phyloP scores from a whole-genome alignment of 306 rosid genomes.

The Malus asiatica region DNA sequence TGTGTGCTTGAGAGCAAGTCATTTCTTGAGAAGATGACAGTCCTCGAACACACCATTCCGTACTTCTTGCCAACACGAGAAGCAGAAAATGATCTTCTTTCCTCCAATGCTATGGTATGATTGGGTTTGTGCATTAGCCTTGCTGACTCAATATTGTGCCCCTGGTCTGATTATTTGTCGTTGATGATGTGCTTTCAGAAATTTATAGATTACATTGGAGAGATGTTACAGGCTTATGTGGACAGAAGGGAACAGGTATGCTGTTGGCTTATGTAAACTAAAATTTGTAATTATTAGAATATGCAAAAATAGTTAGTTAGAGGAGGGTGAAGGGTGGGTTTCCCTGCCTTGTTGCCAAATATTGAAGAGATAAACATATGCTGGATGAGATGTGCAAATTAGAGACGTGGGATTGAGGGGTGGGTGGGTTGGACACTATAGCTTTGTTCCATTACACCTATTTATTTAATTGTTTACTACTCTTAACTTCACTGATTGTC shows the following conservation, averaged over 20 bases:
- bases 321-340: neutral
- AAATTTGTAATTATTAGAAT: neutral
- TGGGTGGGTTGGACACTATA: neutral
- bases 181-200: slow-evolving; percentile 52
- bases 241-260: slow-evolving; percentile 96
- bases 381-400: neutral
- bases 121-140: slow-evolving; percentile 27
- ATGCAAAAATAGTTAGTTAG: neutral
- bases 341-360: neutral
- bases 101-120: slow-evolving; percentile 83
- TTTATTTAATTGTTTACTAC: neutral
- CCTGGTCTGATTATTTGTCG: slow-evolving; percentile 12
- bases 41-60: slow-evolving; percentile 86
- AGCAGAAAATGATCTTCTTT: slow-evolving; percentile 81
- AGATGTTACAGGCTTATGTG: slow-evolving; percentile 88
- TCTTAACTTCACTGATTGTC: slow-evolving; percentile 5
- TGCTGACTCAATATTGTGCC: slow-evolving; percentile 18
- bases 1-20: slow-evolving; percentile 95
- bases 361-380: neutral
- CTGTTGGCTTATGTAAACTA: slow-evolving; percentile 10
- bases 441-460: neutral
- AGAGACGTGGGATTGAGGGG: too few species aligned
- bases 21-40: slow-evolving; percentile 92
- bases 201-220: slow-evolving; percentile 89
- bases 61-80: slow-evolving; percentile 81